These are phyloP conservation scores for Seminavis robusta DNA, from an alignment of 108 stramenopile genomes.

Conservation along the genomic window DNA sequence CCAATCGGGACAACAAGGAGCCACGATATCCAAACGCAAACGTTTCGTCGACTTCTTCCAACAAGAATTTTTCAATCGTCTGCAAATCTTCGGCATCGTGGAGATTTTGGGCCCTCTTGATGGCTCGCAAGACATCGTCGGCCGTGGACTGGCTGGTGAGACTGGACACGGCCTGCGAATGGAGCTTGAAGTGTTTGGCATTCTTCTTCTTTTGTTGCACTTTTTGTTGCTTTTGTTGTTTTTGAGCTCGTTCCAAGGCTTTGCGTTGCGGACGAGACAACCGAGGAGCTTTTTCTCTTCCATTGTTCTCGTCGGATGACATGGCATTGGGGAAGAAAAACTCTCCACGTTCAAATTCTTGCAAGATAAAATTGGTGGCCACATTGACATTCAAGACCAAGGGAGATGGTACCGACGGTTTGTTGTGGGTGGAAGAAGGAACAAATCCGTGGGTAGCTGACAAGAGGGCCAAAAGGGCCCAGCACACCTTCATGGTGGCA, in stretches of 20 bases:
- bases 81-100: constrained; percentile 66
- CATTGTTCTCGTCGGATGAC: too few relatives aligned
- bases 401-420: too few relatives aligned
- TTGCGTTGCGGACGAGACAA: constrained; percentile 53
- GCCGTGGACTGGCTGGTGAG: constrained; percentile 47
- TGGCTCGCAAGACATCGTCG: constrained; percentile 68
- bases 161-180: constrained; percentile 44
- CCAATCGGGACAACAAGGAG: constrained; percentile 70
- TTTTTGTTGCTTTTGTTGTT: constrained; percentile 3
- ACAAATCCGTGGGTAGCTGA: too few relatives aligned
- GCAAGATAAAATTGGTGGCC: too few relatives aligned
- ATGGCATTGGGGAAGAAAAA: too few relatives aligned
- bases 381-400: too few relatives aligned
- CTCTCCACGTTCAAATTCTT: too few relatives aligned
- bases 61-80: constrained; percentile 66
- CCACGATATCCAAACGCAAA: constrained; percentile 78
- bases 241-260: constrained; percentile 49
- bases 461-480: too few relatives aligned
- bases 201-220: background rate
- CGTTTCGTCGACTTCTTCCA: constrained; percentile 55
- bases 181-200: constrained; percentile 17
- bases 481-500: too few relatives aligned
- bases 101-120: constrained; percentile 73
- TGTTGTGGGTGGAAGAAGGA: too few relatives aligned
- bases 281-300: too few relatives aligned